Evolutionary conservation across 306 rosid species (phyloP), one percentile per base, ranked within the genome.

Genomic region (Luffa aegyptiaca): DNA sequence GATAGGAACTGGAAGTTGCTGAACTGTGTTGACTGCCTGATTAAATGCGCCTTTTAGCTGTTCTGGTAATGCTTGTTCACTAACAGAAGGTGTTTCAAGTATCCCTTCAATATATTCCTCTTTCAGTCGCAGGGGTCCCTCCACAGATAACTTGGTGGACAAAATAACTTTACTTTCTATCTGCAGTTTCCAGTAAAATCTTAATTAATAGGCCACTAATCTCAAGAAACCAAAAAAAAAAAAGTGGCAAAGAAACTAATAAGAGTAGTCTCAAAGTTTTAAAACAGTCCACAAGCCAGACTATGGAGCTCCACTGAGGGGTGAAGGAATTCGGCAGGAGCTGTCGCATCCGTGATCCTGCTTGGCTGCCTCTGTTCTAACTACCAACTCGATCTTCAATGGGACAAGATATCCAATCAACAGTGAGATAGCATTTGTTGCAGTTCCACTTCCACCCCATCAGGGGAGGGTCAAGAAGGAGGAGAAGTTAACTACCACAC

Each of bases 121-220:
- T 86, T 88, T 95, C 93, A 95, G 75, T 79, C 99, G 90, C 85
- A 95, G 90, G 45, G 99, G 94, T 21, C 99, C 99, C 86, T 95
- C 99, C 74, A 95, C 93, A 44, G 90, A 75, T 81, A 95, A 85
- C 88, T 81, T 93, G 79, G 91, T 86, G 77, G 92, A 88, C 79
- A 95, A 86, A 79, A 77, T 75, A 80, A 93, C 41, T 83, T 84
- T 91, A 92, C 81, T 88, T 82, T 95, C 97, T 53, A 95, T 87
- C 99, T 95, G 89, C 89, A 84, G 61, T 88, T 79, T 37, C 48
- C 42, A 44, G 61, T 49, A 26, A 33, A 87, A 78, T 78, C 18
- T 81, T 37, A 35, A 49, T 9, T 69, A 31, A 14, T 56, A 63
- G 26, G 8, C 65, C 51, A 8, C 31, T 37, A 44, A 77, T 66